Evolutionary conservation across 345 rosid genomes (phyloP), one percentile per base, ranked within the genome.

Genomic region (Moricandia moricandioides): DNA sequence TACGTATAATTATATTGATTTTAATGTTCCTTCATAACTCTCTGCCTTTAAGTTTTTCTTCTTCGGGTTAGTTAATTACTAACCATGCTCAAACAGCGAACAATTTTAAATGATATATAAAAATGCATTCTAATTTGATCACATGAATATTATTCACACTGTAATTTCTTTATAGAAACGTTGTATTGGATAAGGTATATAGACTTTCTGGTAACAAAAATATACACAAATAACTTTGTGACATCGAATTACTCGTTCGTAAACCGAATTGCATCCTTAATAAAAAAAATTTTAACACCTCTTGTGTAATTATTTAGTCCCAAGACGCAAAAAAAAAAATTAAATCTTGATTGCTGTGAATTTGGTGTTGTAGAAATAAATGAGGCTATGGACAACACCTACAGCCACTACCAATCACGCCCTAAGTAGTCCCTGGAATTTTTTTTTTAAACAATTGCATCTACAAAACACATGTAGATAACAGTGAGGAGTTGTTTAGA

Each of bases 401-500:
- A n/a, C n/a, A n/a, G n/a, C n/a, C n/a, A n/a, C n/a, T n/a, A n/a
- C n/a, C n/a, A n/a, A n/a, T n/a, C n/a, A n/a, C n/a, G n/a, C n/a
- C n/a, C n/a, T n/a, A n/a, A n/a, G n/a, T n/a, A n/a, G n/a, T n/a
- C n/a, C n/a, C n/a, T n/a, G n/a, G n/a, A n/a, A n/a, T n/a, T n/a
- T n/a, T n/a, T n/a, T n/a, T n/a, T n/a, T n/a, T n/a, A n/a, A 18
- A 24, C 60, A 55, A 24, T 7, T 40, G 73, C 73, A 67, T 27
- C 33, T 68, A 16, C 39, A 49, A 35, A 49, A 47, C 18, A 47
- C 52, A 47, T 70, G 24, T 69, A 69, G 27, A 29, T 69, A 69
- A 43, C 35, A 69, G 58, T 76, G 68, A 18, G 69, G 70, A 76
- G 45, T 76, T 54, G 61, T 29, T 62, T 40, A 62, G 30, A 39